Evolutionary conservation across 2,329 filamentous ascomycete species (phyloP).

Genomic region (Elsinoe batatas): DNA sequence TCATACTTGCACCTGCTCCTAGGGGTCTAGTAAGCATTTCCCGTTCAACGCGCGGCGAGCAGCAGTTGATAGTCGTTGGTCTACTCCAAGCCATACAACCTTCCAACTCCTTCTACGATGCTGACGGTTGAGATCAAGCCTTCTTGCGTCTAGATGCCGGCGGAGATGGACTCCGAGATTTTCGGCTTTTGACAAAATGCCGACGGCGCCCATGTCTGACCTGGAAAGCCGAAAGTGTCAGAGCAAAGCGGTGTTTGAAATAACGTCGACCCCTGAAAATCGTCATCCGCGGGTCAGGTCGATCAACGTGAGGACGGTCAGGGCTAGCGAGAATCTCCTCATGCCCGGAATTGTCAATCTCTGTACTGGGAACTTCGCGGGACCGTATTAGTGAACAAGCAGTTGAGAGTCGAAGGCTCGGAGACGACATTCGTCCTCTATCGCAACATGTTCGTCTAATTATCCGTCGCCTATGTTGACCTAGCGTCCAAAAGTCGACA

Average conservation of each 20-base stretch:
- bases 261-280: not conserved
- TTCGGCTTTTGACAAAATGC: not conserved
- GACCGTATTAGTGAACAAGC: not conserved
- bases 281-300: not conserved
- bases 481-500: not conserved
- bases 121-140: not conserved
- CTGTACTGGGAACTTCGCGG: not conserved
- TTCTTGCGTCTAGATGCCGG: not conserved
- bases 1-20: not conserved
- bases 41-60: not conserved
- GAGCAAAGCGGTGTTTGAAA: not conserved
- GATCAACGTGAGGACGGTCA: not conserved
- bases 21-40: not conserved
- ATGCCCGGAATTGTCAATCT: no score
- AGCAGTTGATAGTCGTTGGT: not conserved
- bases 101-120: not conserved
- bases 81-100: not conserved
- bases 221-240: not conserved
- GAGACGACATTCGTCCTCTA: no score
- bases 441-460: conserved; percentile 1
- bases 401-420: no score
- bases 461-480: conserved; percentile 5
- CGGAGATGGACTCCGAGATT: not conserved
- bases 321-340: not conserved
- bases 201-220: not conserved